These are phyloP conservation scores for Scheffersomyces illinoinensis DNA, from an alignment of 1,139 yeast genomes.

Conservation along the genomic window DNA sequence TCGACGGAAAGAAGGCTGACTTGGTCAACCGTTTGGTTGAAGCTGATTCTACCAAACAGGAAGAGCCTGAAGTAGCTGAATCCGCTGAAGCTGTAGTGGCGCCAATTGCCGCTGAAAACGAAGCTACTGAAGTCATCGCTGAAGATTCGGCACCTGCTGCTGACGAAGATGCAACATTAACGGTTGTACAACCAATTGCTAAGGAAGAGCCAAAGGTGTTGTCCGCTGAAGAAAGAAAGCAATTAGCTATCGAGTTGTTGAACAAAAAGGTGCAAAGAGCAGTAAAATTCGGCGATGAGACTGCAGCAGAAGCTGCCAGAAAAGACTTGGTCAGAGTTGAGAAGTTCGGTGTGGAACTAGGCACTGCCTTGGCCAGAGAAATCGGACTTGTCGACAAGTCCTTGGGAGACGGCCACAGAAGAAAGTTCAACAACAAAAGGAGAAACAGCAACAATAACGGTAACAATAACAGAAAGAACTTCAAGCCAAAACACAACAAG, in stretches of 20 bases:
- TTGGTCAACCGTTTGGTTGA: slow-evolving; percentile 68
- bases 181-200: slow-evolving; percentile 10
- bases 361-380: slow-evolving; percentile 67
- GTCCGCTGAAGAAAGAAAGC: slow-evolving; percentile 69
- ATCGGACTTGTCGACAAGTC: slow-evolving; percentile 53
- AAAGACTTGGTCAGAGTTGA: slow-evolving; percentile 69
- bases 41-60: slow-evolving; percentile 7
- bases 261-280: slow-evolving; percentile 71
- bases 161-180: slow-evolving; percentile 10
- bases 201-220: slow-evolving; percentile 42
- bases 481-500: slow-evolving; percentile 3
- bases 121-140: slow-evolving; percentile 8
- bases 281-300: slow-evolving; percentile 72
- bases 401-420: slow-evolving; percentile 18
- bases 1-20: slow-evolving; percentile 83
- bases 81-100: slow-evolving; percentile 17
- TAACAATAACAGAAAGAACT: not conserved
- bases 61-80: slow-evolving; percentile 10
- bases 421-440: slow-evolving; percentile 9
- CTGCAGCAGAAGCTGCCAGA: slow-evolving; percentile 51
- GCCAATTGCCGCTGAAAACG: slow-evolving; percentile 13
- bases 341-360: slow-evolving; percentile 78
- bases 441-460: not conserved
- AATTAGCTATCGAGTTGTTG: slow-evolving; percentile 66
- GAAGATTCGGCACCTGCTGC: slow-evolving; percentile 14